Conservation (phyloP, 2,329 filamentous ascomycete genomes). For the Penicillium olsonii region DNA sequence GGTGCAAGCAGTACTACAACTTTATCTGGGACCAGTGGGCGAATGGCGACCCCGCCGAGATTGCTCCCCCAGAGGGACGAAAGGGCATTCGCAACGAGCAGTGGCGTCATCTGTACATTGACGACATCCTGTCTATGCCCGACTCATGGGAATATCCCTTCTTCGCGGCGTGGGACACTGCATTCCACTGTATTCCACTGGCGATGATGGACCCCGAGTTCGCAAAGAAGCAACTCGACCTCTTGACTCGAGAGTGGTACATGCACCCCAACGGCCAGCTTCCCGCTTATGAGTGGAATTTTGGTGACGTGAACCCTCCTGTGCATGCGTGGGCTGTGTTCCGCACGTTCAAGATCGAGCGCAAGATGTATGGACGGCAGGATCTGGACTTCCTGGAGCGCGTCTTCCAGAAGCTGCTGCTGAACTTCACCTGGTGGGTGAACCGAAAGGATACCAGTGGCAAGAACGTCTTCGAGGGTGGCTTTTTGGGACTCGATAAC, state of each 20-base stretch:
- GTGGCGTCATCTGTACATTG: conserved; percentile 94
- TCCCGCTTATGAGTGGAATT: conserved; percentile 95
- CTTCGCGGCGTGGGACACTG: conserved; percentile 95
- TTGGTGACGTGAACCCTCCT: conserved; percentile 93
- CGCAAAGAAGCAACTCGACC: conserved; percentile 94
- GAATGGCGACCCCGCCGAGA: conserved; percentile 85
- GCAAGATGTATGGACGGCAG: conserved; percentile 92
- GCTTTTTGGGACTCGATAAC: conserved; percentile 93
- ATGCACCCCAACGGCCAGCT: conserved; percentile 97
- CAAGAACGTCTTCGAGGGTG: conserved; percentile 97
- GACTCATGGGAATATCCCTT: conserved; percentile 99
- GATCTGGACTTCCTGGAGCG: conserved; percentile 94
- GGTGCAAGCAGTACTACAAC: conserved; percentile 96
- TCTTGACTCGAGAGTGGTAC: conserved; percentile 97
- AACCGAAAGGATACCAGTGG: conserved; percentile 93
- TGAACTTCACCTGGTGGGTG: conserved; percentile 99
- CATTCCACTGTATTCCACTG: conserved; percentile 93
- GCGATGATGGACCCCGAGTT: conserved; percentile 98
- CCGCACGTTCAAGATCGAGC: conserved; percentile 95
- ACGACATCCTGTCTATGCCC: conserved; percentile 95
- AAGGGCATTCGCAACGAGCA: conserved; percentile 82
- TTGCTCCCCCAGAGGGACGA: conserved; percentile 76
- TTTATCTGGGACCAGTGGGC: conserved; percentile 99
- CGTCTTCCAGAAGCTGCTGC: conserved; percentile 90
- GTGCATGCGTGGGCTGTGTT: conserved; percentile 97